Evolutionary conservation across 768 basidiomycete genomes (phyloP).

Genomic region (Boletus rex-veris): DNA sequence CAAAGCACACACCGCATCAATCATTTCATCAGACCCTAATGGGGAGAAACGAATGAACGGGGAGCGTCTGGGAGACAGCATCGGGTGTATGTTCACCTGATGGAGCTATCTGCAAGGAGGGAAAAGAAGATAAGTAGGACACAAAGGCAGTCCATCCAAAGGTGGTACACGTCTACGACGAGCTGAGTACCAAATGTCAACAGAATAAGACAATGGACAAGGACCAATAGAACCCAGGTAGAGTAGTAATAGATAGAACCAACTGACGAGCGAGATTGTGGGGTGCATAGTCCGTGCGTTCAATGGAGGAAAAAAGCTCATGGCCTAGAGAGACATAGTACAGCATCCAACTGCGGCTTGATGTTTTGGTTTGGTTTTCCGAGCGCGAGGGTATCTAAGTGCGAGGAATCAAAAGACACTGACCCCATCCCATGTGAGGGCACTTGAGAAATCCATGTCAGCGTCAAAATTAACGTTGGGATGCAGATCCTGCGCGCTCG

Average conservation of each 20-base stretch:
- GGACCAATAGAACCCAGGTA: slow-evolving; percentile 21
- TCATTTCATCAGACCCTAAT: slow-evolving; percentile 45
- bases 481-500: slow-evolving; percentile 30
- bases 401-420: slow-evolving; percentile 23
- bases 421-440: slow-evolving; percentile 29
- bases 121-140: neutral
- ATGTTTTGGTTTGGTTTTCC: slow-evolving; percentile 14
- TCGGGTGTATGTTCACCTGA: slow-evolving; percentile 14
- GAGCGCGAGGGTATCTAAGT: slow-evolving; percentile 3
- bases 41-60: slow-evolving; percentile 42
- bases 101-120: slow-evolving; percentile 1
- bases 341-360: slow-evolving; percentile 4
- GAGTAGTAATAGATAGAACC: slow-evolving; percentile 26
- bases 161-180: neutral
- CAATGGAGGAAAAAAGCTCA: slow-evolving; percentile 13
- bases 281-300: slow-evolving; percentile 19
- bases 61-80: slow-evolving; percentile 20
- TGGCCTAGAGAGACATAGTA: slow-evolving; percentile 7
- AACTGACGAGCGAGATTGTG: slow-evolving; percentile 10
- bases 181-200: neutral
- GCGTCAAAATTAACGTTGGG: slow-evolving; percentile 17
- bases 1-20: slow-evolving; percentile 25
- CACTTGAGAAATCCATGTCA: slow-evolving; percentile 29
- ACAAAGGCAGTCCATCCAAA: neutral
- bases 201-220: slow-evolving; percentile 7